Conservation (phyloP, 306 rosid genomes). For the Fragaria nilgerrensis region DNA sequence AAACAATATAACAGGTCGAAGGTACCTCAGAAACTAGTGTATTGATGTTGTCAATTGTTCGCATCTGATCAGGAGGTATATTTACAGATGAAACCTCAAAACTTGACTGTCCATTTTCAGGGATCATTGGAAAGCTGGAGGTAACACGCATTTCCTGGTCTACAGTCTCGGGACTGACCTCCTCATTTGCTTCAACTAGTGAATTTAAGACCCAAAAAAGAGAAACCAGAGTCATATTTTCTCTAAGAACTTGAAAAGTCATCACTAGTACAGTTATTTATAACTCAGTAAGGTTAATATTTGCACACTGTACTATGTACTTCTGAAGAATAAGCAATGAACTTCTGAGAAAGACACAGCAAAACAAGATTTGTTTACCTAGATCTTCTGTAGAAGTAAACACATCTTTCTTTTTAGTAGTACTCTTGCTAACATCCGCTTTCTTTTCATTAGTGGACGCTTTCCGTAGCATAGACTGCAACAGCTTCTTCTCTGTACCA, state of each 20-base stretch:
- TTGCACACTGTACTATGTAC: background rate
- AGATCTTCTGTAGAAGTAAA: slow-evolving; percentile 88
- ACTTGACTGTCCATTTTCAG: slow-evolving; percentile 38
- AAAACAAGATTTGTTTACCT: slow-evolving; percentile 43
- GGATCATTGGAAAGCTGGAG: slow-evolving; percentile 34
- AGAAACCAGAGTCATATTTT: slow-evolving; percentile 12
- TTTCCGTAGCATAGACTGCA: slow-evolving; percentile 83
- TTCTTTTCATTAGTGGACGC: slow-evolving; percentile 57
- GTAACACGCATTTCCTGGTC: slow-evolving; percentile 41
- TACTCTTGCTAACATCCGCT: slow-evolving; percentile 39
- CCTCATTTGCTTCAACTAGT: slow-evolving; percentile 36
- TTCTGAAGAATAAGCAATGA: slow-evolving; percentile 3
- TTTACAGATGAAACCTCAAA: slow-evolving; percentile 48
- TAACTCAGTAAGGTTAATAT: background rate
- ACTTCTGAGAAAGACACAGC: slow-evolving; percentile 1
- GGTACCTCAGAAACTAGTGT: slow-evolving; percentile 83
- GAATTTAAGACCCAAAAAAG: slow-evolving; percentile 15
- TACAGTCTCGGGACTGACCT: slow-evolving; percentile 32
- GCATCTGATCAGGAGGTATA: slow-evolving; percentile 80
- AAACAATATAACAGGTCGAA: slow-evolving; percentile 18
- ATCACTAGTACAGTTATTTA: background rate
- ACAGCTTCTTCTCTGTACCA: slow-evolving; percentile 77
- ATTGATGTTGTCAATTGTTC: slow-evolving; percentile 72
- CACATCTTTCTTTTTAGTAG: slow-evolving; percentile 50
- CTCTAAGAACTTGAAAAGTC: background rate